Base-by-base conservation (phyloP, 1,284 basidiomycete species). In the Leccinum laetum region DNA sequence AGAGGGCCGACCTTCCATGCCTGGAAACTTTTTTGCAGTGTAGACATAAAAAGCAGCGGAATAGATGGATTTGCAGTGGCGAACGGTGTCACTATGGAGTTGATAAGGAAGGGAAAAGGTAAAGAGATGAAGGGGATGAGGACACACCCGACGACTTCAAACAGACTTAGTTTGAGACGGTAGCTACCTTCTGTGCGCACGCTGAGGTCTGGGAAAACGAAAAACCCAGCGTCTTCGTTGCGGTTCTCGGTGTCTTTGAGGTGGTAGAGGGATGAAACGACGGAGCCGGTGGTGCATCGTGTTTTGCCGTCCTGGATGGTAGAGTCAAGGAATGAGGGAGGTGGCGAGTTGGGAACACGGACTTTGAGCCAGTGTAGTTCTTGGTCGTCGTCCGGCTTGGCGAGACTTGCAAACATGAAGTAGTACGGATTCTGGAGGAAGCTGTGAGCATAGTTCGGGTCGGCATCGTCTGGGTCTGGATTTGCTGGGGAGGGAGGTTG, bases 251-350 rank as follows among this genome's bases (percentile, higher is more conserved):
- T 87, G 74, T 98, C 97, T 76, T 96, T 96, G 65, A 98, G 84
- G 73, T 98, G 95, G 76, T 98, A 98, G n/a, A 98, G 81, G 5
- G 91, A 94, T 0, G 94, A 95, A 2, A 98, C 96, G 58, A 95
- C 93, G 3, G 88, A 93, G 57, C 95, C 95, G 0, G 93, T 95
- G 2, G 95, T 92, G 79, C 92, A 95, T 32, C 93, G 83, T 52
- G 92, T 96, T 73, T 93, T 91, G n/a, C 94, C 94, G 70, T 97
- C 95, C 84, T 88, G 60, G 11, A 11, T 35, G 4, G 11, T 6
- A 13, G 66, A 39, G 44, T 24, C 26, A 16, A 16, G 26, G 24
- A n/a, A 37, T 56, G 5, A 63, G 58, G 61, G 62, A 56, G 10
- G 60, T 11, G 61, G 18, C 61, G 21, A 14, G 32, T 58, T n/a